phyloP scores from a whole-genome alignment of 2,329 filamentous ascomycete species.

The Aspergillus versicolor region DNA sequence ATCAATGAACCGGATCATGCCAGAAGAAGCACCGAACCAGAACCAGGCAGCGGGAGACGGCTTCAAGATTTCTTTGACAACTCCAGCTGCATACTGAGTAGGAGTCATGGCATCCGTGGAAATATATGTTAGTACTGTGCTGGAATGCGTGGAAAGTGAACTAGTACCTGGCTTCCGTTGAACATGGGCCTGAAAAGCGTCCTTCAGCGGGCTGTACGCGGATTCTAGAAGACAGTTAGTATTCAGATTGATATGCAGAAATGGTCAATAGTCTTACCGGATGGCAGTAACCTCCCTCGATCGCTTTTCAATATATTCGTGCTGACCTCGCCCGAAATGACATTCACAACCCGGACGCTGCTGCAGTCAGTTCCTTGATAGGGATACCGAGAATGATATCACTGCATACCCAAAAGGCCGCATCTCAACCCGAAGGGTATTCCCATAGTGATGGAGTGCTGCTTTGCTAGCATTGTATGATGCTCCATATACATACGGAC shows the following conservation, averaged over 20 bases:
- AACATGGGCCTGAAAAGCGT: background rate
- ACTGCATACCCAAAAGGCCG: conserved; percentile 6
- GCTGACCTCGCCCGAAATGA: conserved; percentile 10
- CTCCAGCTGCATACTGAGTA: background rate
- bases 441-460: conserved; percentile 7
- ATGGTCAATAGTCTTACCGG: background rate
- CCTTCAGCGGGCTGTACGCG: background rate
- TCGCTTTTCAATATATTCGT: conserved; percentile 11
- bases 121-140: background rate
- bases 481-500: conserved; percentile 3
- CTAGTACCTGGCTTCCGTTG: background rate
- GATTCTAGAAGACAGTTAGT: background rate
- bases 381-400: no score
- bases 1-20: background rate
- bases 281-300: background rate
- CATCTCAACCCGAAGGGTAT: conserved; percentile 12
- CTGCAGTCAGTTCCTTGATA: no score
- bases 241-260: no score
- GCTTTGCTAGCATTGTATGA: conserved; percentile 13
- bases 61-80: background rate
- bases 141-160: no score
- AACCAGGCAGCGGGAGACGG: background rate
- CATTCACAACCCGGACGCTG: conserved; percentile 7
- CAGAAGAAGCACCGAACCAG: background rate
- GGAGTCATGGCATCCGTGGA: background rate